Percentiles rank a stretch among this genome's conserved stretches.
These are phyloP conservation scores for Penicillium corylophilum DNA, from an alignment of 2,329 filamentous ascomycete species.

Conservation along the genomic window DNA sequence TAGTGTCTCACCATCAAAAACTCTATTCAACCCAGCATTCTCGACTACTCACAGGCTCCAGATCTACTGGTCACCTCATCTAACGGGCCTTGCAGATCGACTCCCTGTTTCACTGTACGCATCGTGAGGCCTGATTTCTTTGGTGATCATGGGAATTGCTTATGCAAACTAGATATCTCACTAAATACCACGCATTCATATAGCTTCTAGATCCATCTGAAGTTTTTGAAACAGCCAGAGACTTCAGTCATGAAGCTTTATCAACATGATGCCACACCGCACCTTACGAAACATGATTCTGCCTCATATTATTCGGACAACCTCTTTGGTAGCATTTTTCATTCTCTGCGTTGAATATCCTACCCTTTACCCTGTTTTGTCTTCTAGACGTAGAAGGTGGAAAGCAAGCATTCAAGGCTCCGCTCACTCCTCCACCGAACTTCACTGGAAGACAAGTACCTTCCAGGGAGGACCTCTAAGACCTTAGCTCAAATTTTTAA, in stretches of 20 bases:
- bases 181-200: no score
- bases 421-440: conserved; percentile 10
- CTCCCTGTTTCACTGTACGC: no score
- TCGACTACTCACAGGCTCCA: no score
- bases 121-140: no score
- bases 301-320: not conserved
- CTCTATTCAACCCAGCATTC: no score
- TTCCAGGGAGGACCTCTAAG: conserved; percentile 16
- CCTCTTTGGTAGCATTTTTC: not conserved
- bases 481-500: conserved; percentile 20
- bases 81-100: no score
- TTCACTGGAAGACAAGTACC: conserved; percentile 20
- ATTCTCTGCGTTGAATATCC: conserved; percentile 1
- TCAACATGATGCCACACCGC: not conserved
- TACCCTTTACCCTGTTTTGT: not conserved
- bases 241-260: not conserved
- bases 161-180: no score
- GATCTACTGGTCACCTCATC: no score
- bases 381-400: conserved; percentile 14
- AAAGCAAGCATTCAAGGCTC: conserved; percentile 14
- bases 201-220: no score
- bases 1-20: no score
- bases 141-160: no score
- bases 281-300: conserved; percentile 1
- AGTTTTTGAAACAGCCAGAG: no score